phyloP scores from a whole-genome alignment of 768 basidiomycete genomes.

The Psilocybe subaeruginosa region DNA sequence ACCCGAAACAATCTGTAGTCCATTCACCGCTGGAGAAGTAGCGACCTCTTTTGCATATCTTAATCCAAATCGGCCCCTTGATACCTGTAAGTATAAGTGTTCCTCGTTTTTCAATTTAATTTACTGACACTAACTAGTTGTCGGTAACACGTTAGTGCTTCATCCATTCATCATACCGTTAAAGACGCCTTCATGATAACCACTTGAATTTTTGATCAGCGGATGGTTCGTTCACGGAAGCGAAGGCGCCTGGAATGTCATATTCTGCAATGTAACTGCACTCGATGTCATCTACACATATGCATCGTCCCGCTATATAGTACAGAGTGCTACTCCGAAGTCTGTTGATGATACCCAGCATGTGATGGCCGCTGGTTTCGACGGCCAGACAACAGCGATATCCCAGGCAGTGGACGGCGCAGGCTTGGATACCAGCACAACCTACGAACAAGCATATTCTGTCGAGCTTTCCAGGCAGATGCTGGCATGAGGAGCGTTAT shows the following conservation, averaged over 20 bases:
- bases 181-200: background rate
- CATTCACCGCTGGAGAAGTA: slow-evolving; percentile 1
- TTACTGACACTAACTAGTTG: background rate
- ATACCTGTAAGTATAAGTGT: background rate
- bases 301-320: background rate
- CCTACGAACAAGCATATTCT: slow-evolving; percentile 6
- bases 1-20: background rate
- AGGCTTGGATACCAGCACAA: background rate
- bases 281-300: slow-evolving; percentile 6
- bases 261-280: slow-evolving; percentile 7
- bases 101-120: background rate
- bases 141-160: slow-evolving; percentile 5
- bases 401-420: background rate
- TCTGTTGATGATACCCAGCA: background rate
- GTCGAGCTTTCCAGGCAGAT: slow-evolving; percentile 2
- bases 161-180: background rate
- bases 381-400: background rate
- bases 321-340: background rate
- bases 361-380: background rate
- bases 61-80: background rate
- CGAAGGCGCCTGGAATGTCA: slow-evolving; percentile 1
- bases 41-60: slow-evolving; percentile 4
- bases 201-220: background rate
- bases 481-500: background rate
- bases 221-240: slow-evolving; percentile 8